Evolutionary conservation across 371 early-diverging fungal genomes (phyloP).

Genomic region (Mucor circinelloides): DNA sequence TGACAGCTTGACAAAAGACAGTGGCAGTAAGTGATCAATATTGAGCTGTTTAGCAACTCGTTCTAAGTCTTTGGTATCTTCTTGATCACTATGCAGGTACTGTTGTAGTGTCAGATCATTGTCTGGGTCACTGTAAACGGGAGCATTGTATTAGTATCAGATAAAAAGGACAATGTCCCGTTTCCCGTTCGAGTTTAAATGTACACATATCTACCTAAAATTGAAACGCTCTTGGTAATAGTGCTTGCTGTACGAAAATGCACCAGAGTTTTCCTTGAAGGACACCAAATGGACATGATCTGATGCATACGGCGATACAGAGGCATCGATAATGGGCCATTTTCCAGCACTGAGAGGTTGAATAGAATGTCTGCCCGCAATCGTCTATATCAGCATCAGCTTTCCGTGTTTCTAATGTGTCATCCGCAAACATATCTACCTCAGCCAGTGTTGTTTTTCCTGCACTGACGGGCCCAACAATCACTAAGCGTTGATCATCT

Average conservation of each 20-base stretch:
- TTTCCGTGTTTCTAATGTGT: background rate
- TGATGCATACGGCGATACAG: slow-evolving; percentile 36
- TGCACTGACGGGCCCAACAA: slow-evolving; percentile 51
- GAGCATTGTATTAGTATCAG: background rate
- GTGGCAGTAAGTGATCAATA: slow-evolving; percentile 31
- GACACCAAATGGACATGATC: slow-evolving; percentile 50
- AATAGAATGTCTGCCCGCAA: slow-evolving; percentile 42
- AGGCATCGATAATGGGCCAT: slow-evolving; percentile 41
- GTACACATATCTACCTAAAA: slow-evolving; percentile 34
- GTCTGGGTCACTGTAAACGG: slow-evolving; percentile 43
- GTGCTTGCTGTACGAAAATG: slow-evolving; percentile 50
- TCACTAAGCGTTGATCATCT: slow-evolving; percentile 38
- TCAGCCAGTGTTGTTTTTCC: slow-evolving; percentile 56
- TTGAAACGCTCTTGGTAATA: slow-evolving; percentile 64
- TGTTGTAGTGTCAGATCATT: slow-evolving; percentile 40
- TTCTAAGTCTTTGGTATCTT: slow-evolving; percentile 9
- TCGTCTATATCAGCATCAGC: slow-evolving; percentile 15
- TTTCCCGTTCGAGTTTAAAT: background rate
- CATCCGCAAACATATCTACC: slow-evolving; percentile 12
- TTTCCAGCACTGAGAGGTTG: slow-evolving; percentile 35
- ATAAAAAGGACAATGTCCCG: background rate
- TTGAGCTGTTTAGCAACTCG: slow-evolving; percentile 36
- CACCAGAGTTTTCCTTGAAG: slow-evolving; percentile 50
- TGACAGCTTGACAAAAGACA: slow-evolving; percentile 58
- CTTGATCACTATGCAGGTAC: slow-evolving; percentile 20